Evolutionary conservation across 805 yeast genomes (phyloP).

Genomic region (Zygotorulaspora sp.): DNA sequence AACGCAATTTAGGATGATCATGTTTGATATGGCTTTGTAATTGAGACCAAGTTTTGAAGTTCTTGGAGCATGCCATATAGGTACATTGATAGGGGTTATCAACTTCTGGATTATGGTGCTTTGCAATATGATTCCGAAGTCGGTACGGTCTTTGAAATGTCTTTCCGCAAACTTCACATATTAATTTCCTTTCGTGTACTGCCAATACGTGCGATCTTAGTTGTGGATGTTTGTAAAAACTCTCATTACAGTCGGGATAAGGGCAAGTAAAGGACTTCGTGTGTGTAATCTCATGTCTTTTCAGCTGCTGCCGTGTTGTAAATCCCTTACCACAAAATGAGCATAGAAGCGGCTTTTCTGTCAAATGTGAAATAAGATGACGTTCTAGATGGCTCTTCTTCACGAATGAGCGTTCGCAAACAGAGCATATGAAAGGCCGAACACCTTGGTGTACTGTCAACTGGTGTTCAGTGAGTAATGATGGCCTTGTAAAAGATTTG

Average conservation of each 20-base stretch:
- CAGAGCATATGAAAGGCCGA: slow-evolving; percentile 66
- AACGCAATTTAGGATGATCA: slow-evolving; percentile 66
- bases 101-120: slow-evolving; percentile 51
- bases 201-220: slow-evolving; percentile 65
- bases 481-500: slow-evolving; percentile 76
- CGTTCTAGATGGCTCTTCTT: slow-evolving; percentile 77
- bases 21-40: slow-evolving; percentile 65
- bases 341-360: slow-evolving; percentile 68
- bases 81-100: slow-evolving; percentile 50
- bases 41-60: slow-evolving; percentile 69
- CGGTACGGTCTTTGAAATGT: slow-evolving; percentile 60
- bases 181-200: slow-evolving; percentile 52
- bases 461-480: slow-evolving; percentile 75
- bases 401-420: slow-evolving; percentile 61
- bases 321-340: slow-evolving; percentile 76
- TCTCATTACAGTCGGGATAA: slow-evolving; percentile 56
- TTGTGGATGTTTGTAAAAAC: slow-evolving; percentile 72
- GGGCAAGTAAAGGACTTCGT: slow-evolving; percentile 59
- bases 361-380: slow-evolving; percentile 63
- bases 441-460: slow-evolving; percentile 67
- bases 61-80: slow-evolving; percentile 52
- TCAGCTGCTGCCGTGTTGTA: slow-evolving; percentile 72
- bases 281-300: slow-evolving; percentile 80
- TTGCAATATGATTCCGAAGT: slow-evolving; percentile 60
- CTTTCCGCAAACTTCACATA: slow-evolving; percentile 61